Evolutionary conservation across 495 filamentous ascomycete genomes (phyloP).

Genomic region (Aspergillus mulundensis): DNA sequence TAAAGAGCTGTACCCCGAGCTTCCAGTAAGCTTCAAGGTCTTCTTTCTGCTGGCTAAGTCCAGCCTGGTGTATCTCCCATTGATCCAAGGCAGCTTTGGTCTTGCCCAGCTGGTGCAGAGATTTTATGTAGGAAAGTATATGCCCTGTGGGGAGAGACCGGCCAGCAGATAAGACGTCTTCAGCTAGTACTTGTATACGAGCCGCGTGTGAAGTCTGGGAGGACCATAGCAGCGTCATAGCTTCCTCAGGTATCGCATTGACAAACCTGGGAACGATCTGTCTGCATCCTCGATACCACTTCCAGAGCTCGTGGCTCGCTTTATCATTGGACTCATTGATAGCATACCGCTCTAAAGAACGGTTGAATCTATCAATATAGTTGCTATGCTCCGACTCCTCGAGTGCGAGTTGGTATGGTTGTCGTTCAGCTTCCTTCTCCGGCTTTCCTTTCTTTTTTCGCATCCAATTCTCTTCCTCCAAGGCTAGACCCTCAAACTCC

Average conservation of each 20-base stretch:
- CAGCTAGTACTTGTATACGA: slow-evolving; percentile 55
- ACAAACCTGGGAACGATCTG: slow-evolving; percentile 36
- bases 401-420: slow-evolving; percentile 22
- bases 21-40: slow-evolving; percentile 56
- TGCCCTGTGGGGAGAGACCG: slow-evolving; percentile 51
- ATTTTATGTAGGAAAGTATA: slow-evolving; percentile 60
- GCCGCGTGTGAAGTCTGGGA: slow-evolving; percentile 48
- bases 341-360: slow-evolving; percentile 22
- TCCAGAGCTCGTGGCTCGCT: slow-evolving; percentile 36
- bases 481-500: slow-evolving; percentile 38
- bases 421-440: slow-evolving; percentile 17
- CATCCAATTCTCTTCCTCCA: slow-evolving; percentile 38
- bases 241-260: slow-evolving; percentile 30
- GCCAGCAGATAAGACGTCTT: slow-evolving; percentile 57
- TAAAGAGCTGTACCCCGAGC: slow-evolving; percentile 66
- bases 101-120: slow-evolving; percentile 57
- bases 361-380: slow-evolving; percentile 34
- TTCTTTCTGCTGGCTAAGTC: slow-evolving; percentile 50
- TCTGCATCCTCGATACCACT: slow-evolving; percentile 44
- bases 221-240: slow-evolving; percentile 39
- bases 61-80: slow-evolving; percentile 57
- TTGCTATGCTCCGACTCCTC: slow-evolving; percentile 24
- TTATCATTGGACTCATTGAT: slow-evolving; percentile 25
- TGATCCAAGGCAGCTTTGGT: slow-evolving; percentile 56
- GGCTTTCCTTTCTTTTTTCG: slow-evolving; percentile 18